phyloP scores from a whole-genome alignment of 345 rosid species.

The Balakata baccata region DNA sequence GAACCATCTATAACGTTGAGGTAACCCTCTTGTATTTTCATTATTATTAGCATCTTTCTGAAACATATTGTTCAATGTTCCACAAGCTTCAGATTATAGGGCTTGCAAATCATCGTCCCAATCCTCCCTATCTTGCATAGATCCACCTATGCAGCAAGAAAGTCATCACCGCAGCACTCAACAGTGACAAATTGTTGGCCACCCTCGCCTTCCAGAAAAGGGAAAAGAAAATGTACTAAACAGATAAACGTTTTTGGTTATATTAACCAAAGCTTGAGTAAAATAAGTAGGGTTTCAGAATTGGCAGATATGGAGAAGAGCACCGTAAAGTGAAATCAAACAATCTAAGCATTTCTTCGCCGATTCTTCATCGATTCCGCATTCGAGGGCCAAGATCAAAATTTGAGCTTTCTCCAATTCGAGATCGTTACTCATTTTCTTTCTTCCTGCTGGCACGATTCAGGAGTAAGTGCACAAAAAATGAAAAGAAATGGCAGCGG shows the following conservation, averaged over 20 bases:
- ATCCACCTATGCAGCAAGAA: conserved; percentile 77
- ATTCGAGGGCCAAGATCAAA: conserved; percentile 57
- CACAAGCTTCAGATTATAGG: conserved; percentile 70
- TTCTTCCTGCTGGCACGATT: not conserved
- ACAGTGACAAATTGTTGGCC: conserved; percentile 77
- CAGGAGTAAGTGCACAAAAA: not conserved
- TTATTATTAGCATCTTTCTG: conserved; percentile 22
- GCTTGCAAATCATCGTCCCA: conserved; percentile 76
- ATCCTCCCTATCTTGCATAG: conserved; percentile 66
- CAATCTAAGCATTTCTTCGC: conserved; percentile 58
- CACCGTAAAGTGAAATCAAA: conserved; percentile 77
- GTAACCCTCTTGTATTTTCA: conserved; percentile 19
- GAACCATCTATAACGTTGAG: conserved; percentile 53
- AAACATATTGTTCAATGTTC: conserved; percentile 57
- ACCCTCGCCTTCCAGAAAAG: conserved; percentile 53
- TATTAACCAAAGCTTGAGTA: too few relatives aligned
- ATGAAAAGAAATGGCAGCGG: not conserved
- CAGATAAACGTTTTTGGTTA: too few relatives aligned
- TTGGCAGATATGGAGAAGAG: not conserved
- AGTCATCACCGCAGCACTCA: conserved; percentile 82
- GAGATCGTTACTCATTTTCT: conserved; percentile 40
- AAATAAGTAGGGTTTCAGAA: not conserved
- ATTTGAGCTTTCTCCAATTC: conserved; percentile 67
- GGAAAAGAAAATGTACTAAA: not conserved
- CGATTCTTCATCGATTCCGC: conserved; percentile 68